Base-by-base conservation (phyloP, 305 asterid genomes). In the Fraxinus albicans region DNA sequence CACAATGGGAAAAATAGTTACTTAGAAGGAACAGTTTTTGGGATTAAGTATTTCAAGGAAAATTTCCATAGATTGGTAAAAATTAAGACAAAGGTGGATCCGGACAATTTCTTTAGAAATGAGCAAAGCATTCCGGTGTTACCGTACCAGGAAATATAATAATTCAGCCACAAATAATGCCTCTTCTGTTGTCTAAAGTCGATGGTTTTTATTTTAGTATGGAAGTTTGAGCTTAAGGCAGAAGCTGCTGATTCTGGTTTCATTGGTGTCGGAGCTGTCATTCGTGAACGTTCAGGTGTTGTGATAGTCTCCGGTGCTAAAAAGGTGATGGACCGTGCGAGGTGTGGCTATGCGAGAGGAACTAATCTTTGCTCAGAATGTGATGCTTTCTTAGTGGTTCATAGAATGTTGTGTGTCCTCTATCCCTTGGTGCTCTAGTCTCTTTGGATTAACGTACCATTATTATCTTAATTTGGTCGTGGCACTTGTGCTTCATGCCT, bases 31-130 rank as follows among this genome's bases (percentile, higher is more conserved):
- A 17, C 77, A 27, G 82, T 79, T 53, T 87, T 74, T 42, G 88
- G 90, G 29, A 19, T 60, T 1, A 87, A 85, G 70, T 85, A 83
- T 76, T 87, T 83, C 80, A 81, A 76, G 73, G 47, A 80, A 4
- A 87, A 87, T 79, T 87, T 83, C 58, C 15, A 87, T 0, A 85
- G 85, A 69, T 79, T 87, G 88, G 88, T 85, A 53, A 83, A 78
- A 79, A 82, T 85, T 65, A 87, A 87, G 87, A 85, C 86, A 0
- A 81, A 79, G 67, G 81, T 85, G 63, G 90, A 87, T 58, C 90
- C 90, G 1, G 73, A 83, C 3, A 83, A 87, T 55, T 79, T 87
- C 73, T 87, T 87, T 44, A 85, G 88, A 72, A 81, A 85, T 47
- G 90, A 87, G 76, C 90, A 87, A 76, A 82, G 88, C 74, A 78